Evolutionary conservation across 495 filamentous ascomycete genomes (phyloP), one percentile per base, ranked within the genome.

Genomic region (Aspergillus hancockii): DNA sequence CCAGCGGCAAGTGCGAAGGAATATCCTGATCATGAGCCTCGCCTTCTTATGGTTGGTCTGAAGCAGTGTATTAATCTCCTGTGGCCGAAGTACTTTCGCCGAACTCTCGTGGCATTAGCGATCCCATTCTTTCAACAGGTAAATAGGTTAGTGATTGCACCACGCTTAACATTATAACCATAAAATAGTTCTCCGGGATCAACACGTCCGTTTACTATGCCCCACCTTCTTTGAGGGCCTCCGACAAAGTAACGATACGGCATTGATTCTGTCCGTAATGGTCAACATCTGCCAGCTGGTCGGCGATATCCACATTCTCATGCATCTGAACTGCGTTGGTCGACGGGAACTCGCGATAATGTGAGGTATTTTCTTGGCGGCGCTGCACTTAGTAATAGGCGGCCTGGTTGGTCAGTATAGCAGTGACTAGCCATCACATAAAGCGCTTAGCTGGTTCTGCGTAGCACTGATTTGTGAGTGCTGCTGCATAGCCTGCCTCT

Each of bases 181-280:
- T n/a, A 47, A 38, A 7, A 19, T 40, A 73, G 62, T 71, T 71
- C 52, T 67, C 66, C 8, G 68, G 68, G 0, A 62, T 71, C 8
- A 69, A 71, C 54, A 68, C 68, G 0, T 68, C 71, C 19, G 59
- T 73, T 1, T 73, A 73, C 63, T 73, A 73, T 52, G 68, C 70
- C 1, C 63, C 68, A 69, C 58, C 2, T 61, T 73, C 31, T 73
- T 73, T 57, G 40, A 34, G 31, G 41, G 54, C 4, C 31, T 73
- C 4, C 68, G 70, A 2, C 64, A 69, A 31, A 43, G 51, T 34
- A 55, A 59, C 40, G 49, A 69, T 7, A 69, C 46, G 30, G 59
- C 63, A 0, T 55, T 71, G 2, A 71, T 69, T 53, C 61, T 71
- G 0, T 71, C 67, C 4, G 68, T 66, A 5, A 57, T 71, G 19